These are phyloP conservation scores for Trichoderma sp. DNA, from an alignment of 2,329 filamentous ascomycete genomes.

Conservation along the genomic window DNA sequence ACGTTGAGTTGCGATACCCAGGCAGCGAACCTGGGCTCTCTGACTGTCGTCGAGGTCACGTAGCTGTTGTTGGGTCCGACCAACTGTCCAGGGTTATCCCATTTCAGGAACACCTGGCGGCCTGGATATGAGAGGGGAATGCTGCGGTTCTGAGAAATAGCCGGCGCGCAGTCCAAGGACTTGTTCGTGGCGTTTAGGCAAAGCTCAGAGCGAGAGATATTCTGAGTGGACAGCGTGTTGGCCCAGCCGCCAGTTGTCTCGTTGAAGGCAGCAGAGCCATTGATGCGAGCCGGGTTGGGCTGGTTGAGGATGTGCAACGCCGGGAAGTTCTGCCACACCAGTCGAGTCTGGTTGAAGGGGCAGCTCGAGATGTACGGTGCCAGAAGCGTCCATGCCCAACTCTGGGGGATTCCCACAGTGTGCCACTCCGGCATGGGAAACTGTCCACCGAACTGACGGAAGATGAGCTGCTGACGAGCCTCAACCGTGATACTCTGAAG, in stretches of 20 bases:
- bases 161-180: constrained; percentile 62
- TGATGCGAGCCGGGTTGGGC: constrained; percentile 70
- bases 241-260: constrained; percentile 65
- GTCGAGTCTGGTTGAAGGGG: constrained; percentile 69
- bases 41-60: constrained; percentile 64
- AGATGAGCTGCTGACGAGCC: constrained; percentile 80
- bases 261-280: constrained; percentile 62
- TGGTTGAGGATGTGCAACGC: constrained; percentile 72
- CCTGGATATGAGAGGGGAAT: constrained; percentile 75
- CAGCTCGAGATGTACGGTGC: constrained; percentile 81
- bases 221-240: constrained; percentile 56
- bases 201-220: constrained; percentile 47
- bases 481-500: constrained; percentile 77
- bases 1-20: constrained; percentile 80
- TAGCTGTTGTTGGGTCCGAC: constrained; percentile 85
- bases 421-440: constrained; percentile 86
- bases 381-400: constrained; percentile 80
- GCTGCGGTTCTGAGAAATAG: constrained; percentile 68
- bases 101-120: constrained; percentile 68
- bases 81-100: constrained; percentile 68
- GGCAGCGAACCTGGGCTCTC: constrained; percentile 65
- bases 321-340: constrained; percentile 86
- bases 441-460: constrained; percentile 78
- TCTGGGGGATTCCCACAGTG: constrained; percentile 76
- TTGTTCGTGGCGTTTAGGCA: constrained; percentile 61